Evolutionary conservation across 129 eudicot genomes (phyloP).

Genomic region (Chrysanthemum seticuspe): DNA sequence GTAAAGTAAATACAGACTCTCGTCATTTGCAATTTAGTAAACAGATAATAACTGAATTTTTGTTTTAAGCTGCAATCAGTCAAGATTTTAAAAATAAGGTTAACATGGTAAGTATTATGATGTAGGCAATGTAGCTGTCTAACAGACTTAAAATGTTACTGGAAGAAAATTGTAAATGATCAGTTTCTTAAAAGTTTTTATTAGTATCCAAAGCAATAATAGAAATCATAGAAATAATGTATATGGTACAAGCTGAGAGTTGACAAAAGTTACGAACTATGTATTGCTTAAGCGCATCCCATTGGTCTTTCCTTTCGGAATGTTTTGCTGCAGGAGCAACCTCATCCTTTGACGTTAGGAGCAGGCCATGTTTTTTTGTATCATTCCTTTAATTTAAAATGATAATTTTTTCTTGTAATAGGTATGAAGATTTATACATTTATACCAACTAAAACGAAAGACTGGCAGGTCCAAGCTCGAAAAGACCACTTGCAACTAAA

Average conservation of each 20-base stretch:
- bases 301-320: slow-evolving; percentile 57
- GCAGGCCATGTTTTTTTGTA: slow-evolving; percentile 48
- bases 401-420: neutral
- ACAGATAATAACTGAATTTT: too few species aligned
- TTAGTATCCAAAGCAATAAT: too few species aligned
- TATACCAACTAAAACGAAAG: slow-evolving; percentile 12
- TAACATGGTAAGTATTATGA: neutral
- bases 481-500: neutral
- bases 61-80: too few species aligned
- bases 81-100: too few species aligned
- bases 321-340: slow-evolving; percentile 38
- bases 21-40: neutral
- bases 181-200: too few species aligned
- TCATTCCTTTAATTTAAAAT: slow-evolving; percentile 47
- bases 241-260: too few species aligned
- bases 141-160: too few species aligned
- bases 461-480: neutral
- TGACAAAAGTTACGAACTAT: slow-evolving; percentile 51
- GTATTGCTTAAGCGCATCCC: slow-evolving; percentile 87
- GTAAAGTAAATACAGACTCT: neutral
- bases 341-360: slow-evolving; percentile 65
- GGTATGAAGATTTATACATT: neutral
- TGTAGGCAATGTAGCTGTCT: too few species aligned
- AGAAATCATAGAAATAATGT: too few species aligned
- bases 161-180: too few species aligned